phyloP scores from a whole-genome alignment of 2,329 filamentous ascomycete species.

The Pseudomassariella vexata region DNA sequence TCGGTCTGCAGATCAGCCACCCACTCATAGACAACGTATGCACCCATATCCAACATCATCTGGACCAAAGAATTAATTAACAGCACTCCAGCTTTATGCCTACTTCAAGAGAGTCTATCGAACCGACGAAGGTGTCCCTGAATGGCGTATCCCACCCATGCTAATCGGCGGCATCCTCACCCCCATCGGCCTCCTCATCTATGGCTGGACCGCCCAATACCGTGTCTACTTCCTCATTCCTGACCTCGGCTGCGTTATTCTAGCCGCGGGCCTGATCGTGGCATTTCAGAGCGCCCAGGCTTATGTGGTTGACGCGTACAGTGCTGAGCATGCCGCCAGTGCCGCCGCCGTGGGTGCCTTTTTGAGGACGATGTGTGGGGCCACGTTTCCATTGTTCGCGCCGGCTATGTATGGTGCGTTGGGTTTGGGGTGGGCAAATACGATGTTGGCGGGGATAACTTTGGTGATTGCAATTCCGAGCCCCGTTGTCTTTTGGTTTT shows the following conservation, averaged over 20 bases:
- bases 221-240: slow-evolving; percentile 45
- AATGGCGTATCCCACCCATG: slow-evolving; percentile 18
- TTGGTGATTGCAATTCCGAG: slow-evolving; percentile 1
- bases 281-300: slow-evolving; percentile 27
- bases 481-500: slow-evolving; percentile 4
- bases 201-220: slow-evolving; percentile 25
- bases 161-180: slow-evolving; percentile 15
- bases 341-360: neutral
- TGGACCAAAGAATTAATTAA: too few species aligned
- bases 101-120: neutral
- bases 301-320: slow-evolving; percentile 3
- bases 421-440: slow-evolving; percentile 3
- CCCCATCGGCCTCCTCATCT: slow-evolving; percentile 26
- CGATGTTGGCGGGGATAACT: neutral
- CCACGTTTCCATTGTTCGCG: slow-evolving; percentile 3
- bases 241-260: slow-evolving; percentile 36
- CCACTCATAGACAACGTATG: slow-evolving; percentile 35
- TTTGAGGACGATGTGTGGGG: neutral
- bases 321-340: neutral
- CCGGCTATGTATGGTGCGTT: slow-evolving; percentile 1
- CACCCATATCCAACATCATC: too few species aligned
- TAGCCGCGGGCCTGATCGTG: slow-evolving; percentile 26
- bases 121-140: slow-evolving; percentile 9
- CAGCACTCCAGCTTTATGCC: neutral
- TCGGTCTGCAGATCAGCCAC: slow-evolving; percentile 28